Conservation (phyloP, 176 grass and related monocot species). For the Olyra latifolia region DNA sequence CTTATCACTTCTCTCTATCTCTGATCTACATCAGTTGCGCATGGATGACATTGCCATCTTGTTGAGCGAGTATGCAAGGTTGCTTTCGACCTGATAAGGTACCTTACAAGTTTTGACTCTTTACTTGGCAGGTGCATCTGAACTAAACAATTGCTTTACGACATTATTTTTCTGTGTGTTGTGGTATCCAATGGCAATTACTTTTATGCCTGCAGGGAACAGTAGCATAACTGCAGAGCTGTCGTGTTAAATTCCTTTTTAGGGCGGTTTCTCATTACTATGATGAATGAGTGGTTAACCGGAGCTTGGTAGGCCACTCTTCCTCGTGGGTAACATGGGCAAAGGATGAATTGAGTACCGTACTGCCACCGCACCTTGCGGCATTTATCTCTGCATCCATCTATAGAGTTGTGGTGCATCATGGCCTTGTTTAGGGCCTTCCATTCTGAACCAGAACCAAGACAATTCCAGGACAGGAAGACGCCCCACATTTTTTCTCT, state of each 20-base stretch:
- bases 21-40: constrained; percentile 48
- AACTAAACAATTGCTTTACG: not conserved
- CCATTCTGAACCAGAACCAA: not conserved
- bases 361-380: not conserved
- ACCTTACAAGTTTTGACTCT: not conserved
- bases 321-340: not conserved
- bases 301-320: not conserved
- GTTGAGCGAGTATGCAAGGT: constrained; percentile 66
- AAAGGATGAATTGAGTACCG: not conserved
- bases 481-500: not conserved
- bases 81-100: constrained; percentile 48
- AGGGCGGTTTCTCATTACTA: not conserved
- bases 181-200: not conserved
- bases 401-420: not conserved
- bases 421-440: not conserved
- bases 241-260: not conserved
- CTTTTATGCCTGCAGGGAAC: not conserved
- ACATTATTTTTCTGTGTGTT: not conserved
- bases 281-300: not conserved
- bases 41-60: constrained; percentile 85
- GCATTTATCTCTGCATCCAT: not conserved
- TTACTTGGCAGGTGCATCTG: constrained; percentile 15
- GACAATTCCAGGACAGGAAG: constrained; percentile 1
- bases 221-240: not conserved
- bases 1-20: constrained; percentile 13